Percentiles rank a stretch among this genome's conserved stretches.
Evolutionary conservation across 805 yeast species (phyloP).

Genomic region (Candida dajiaensis): DNA sequence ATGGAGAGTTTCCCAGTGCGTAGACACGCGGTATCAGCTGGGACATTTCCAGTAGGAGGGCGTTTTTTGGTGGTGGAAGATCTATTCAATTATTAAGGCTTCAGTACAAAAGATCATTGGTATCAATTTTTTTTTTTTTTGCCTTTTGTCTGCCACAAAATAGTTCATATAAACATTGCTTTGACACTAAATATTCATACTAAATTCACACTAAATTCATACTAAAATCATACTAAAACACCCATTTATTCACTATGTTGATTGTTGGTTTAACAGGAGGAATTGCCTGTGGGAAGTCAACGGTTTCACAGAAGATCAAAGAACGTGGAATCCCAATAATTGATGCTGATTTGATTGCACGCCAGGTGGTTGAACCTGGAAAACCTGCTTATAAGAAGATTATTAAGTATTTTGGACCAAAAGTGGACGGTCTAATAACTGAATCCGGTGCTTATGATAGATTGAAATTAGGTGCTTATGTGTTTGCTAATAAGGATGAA

Average conservation of each 20-base stretch:
- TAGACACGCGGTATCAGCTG: constrained; percentile 29
- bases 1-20: constrained; percentile 40
- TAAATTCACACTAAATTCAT: no score
- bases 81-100: no score
- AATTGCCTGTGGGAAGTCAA: constrained; percentile 94
- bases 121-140: neutral
- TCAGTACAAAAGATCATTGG: no score
- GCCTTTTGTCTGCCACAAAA: neutral
- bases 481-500: constrained; percentile 62
- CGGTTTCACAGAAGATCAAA: constrained; percentile 61
- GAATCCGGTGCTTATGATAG: constrained; percentile 48
- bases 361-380: constrained; percentile 81
- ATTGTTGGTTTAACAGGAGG: constrained; percentile 97
- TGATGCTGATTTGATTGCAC: constrained; percentile 90
- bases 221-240: neutral
- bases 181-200: no score
- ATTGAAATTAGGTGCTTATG: constrained; percentile 67
- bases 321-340: constrained; percentile 54
- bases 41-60: neutral
- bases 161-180: no score
- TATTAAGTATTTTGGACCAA: constrained; percentile 49
- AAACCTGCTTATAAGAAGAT: constrained; percentile 62
- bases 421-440: constrained; percentile 42
- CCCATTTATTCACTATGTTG: constrained; percentile 50
- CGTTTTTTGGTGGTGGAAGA: no score